These are phyloP conservation scores for Populus hybrid DNA, from an alignment of 441 rosid species.

Conservation along the genomic window DNA sequence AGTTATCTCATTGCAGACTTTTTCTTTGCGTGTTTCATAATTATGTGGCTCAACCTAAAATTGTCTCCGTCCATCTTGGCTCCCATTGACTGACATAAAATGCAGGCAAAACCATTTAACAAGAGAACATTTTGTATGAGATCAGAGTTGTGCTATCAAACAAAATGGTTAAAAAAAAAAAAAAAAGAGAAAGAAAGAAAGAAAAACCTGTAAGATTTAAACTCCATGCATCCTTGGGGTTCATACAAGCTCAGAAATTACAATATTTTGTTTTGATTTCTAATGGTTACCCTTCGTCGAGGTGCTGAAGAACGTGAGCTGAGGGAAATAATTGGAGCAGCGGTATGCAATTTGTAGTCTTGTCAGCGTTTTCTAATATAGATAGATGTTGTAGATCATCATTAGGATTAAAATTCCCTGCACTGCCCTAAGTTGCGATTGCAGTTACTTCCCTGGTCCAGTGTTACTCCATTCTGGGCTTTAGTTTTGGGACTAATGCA, in stretches of 20 bases:
- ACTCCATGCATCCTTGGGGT: not conserved
- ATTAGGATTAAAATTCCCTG: not conserved
- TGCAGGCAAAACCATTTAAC: not conserved
- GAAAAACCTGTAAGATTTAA: not conserved
- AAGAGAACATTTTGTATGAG: too few species aligned
- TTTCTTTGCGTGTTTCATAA: not conserved
- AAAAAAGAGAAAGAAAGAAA: too few species aligned
- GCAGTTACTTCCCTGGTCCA: too few species aligned
- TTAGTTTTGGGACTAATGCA: too few species aligned
- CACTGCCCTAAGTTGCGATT: too few species aligned
- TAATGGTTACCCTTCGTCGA: constrained; percentile 34
- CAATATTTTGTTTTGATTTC: not conserved
- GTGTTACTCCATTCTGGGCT: too few species aligned
- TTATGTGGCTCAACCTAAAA: not conserved
- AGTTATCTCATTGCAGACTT: too few species aligned
- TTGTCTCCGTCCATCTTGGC: not conserved
- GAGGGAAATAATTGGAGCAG: constrained; percentile 75
- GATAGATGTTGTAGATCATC: not conserved
- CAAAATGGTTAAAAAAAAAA: not conserved
- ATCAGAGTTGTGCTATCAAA: not conserved
- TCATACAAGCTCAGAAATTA: not conserved
- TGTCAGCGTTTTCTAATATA: not conserved
- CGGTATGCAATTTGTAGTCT: constrained; percentile 46
- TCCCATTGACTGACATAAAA: not conserved
- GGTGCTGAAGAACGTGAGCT: constrained; percentile 68